These are phyloP conservation scores for Sordariomycetes sp. DNA, from an alignment of 2,329 filamentous ascomycete species.

Conservation along the genomic window DNA sequence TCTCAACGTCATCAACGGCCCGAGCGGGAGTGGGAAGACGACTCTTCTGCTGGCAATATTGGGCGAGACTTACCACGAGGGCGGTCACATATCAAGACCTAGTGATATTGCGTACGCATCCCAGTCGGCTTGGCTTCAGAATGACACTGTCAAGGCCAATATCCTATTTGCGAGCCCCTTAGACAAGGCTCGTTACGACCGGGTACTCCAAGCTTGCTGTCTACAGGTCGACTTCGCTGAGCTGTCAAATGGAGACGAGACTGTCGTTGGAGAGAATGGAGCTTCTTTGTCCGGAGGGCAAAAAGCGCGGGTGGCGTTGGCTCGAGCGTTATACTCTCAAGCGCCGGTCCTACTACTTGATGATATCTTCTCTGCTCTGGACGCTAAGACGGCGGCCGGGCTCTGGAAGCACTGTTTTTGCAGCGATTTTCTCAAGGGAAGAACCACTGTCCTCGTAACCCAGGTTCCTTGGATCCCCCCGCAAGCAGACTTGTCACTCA, in stretches of 20 bases:
- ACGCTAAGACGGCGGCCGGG: constrained; percentile 45
- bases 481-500: constrained; percentile 37
- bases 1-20: constrained; percentile 44
- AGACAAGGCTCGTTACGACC: constrained; percentile 43
- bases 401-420: constrained; percentile 52
- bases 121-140: constrained; percentile 49
- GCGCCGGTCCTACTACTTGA: constrained; percentile 46
- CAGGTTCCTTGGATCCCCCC: constrained; percentile 44
- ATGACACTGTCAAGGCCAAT: constrained; percentile 44
- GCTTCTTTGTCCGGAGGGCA: constrained; percentile 48
- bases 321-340: constrained; percentile 47
- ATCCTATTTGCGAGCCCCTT: constrained; percentile 43
- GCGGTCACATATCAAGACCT: constrained; percentile 36
- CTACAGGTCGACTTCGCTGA: constrained; percentile 40
- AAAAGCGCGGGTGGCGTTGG: constrained; percentile 46
- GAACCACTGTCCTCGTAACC: constrained; percentile 48
- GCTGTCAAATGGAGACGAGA: constrained; percentile 39
- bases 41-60: constrained; percentile 44
- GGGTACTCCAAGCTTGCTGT: constrained; percentile 46
- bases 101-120: constrained; percentile 47
- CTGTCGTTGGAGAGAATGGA: constrained; percentile 44
- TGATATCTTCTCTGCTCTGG: constrained; percentile 50
- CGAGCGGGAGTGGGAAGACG: constrained; percentile 48
- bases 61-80: constrained; percentile 42
- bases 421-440: constrained; percentile 39